Evolutionary conservation across 2,329 filamentous ascomycete species (phyloP).

Genomic region (Grosmannia penicillata): DNA sequence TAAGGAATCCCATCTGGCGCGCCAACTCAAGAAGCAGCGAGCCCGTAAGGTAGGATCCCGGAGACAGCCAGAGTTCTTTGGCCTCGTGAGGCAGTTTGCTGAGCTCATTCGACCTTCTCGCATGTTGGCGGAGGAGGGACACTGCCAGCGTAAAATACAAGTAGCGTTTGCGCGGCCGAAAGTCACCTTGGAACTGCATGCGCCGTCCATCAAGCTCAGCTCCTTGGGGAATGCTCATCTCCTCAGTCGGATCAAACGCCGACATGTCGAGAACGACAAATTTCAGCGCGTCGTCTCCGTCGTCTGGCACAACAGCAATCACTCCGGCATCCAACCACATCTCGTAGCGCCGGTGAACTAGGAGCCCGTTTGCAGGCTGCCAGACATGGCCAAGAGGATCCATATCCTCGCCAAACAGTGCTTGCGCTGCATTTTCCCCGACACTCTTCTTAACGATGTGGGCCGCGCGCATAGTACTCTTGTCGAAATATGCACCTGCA

Average conservation of each 20-base stretch:
- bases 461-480: background rate
- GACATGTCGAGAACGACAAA: background rate
- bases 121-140: background rate
- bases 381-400: background rate
- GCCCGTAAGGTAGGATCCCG: background rate
- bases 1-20: background rate
- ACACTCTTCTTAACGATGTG: slow-evolving; percentile 1
- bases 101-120: background rate
- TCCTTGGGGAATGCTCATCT: background rate
- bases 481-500: background rate
- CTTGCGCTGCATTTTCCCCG: background rate
- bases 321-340: background rate
- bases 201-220: background rate
- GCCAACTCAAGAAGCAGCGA: background rate
- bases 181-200: background rate
- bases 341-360: background rate
- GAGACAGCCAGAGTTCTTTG: background rate
- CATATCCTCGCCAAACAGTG: background rate
- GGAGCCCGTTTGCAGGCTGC: slow-evolving; percentile 1
- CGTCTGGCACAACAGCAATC: background rate
- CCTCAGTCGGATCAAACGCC: background rate
- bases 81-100: background rate
- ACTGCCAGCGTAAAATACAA: slow-evolving; percentile 1
- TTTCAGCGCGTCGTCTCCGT: background rate
- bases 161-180: background rate